Base-by-base conservation (phyloP, 2,329 filamentous ascomycete genomes). In the Penicillium aurantiogriseum region DNA sequence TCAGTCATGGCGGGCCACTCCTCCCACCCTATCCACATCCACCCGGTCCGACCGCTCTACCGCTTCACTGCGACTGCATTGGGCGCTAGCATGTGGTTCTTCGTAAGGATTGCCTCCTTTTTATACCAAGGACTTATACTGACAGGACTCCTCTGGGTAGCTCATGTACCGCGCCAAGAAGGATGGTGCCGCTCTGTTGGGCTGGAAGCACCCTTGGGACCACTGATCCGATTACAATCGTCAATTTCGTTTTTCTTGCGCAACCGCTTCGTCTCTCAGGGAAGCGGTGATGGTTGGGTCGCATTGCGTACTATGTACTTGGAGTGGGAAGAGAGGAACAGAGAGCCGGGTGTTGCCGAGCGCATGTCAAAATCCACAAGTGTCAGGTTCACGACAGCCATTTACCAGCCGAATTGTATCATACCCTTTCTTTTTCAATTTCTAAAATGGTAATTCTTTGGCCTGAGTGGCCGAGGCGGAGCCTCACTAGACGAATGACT, bases 1-100 rank as follows among this genome's bases (percentile, higher is more conserved):
- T 36, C 27, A 75, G 71, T 60, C 53, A 76, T 76, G 74, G 72
- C 74, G 66, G 69, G 73, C 59, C 75, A 73, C 29, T 62, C 62
- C 27, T 57, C 60, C 62, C 77, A 79, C 63, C 76, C 77, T 36
- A 74, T 79, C 56, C 75, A 78, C 64, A 67, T 88, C 71, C 86
- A 84, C 72, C 84, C 83, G 35, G 83, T 79, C 48, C 81, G 85
- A 61, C 86, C 85, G 45, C 72, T 96, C 65, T 96, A 97, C 81
- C 86, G 91, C 74, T 89, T 93, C 76, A 85, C 88, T 57, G 93
- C 90, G 46, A 97, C 91, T 44, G 90, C 88, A 61, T 83, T 99
- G 62, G 90, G 92, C 67, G 94, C 94, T 54, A 90, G 89, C 79
- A 99, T 97, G 94, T 99, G 94, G 94, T 97, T 99, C 80, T 99